Conservation (phyloP, 2,329 filamentous ascomycete genomes). For the Colletotrichum horii region DNA sequence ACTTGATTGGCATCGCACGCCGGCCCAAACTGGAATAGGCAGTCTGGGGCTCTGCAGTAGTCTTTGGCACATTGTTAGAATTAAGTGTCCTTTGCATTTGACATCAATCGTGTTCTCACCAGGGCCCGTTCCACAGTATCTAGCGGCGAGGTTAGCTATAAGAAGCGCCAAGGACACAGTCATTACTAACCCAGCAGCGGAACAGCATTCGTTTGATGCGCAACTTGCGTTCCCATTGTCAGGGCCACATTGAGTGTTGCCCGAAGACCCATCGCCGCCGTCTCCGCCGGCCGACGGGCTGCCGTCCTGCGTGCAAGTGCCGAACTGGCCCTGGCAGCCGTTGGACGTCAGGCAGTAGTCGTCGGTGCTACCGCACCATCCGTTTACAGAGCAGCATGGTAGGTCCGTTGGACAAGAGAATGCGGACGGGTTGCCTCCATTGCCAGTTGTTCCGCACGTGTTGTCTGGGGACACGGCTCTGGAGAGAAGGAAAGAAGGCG, state of each 20-base stretch:
- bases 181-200: constrained; percentile 26
- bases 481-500: not conserved
- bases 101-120: not conserved
- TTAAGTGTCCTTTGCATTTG: not conserved
- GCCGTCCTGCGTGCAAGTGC: constrained; percentile 20
- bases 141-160: not conserved
- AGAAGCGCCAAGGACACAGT: constrained; percentile 31
- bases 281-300: not conserved
- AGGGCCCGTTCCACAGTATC: constrained; percentile 5
- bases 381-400: constrained; percentile 30
- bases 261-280: not conserved
- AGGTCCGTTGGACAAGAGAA: constrained; percentile 5
- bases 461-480: constrained; percentile 9
- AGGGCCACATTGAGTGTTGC: constrained; percentile 49
- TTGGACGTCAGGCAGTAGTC: constrained; percentile 38
- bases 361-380: constrained; percentile 43
- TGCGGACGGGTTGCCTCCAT: constrained; percentile 3
- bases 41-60: constrained; percentile 59
- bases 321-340: constrained; percentile 41
- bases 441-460: constrained; percentile 8
- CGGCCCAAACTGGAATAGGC: constrained; percentile 56
- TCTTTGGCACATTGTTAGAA: not conserved
- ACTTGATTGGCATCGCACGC: constrained; percentile 59
- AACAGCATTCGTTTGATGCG: constrained; percentile 30
- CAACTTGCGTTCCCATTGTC: constrained; percentile 26